Evolutionary conservation across 768 basidiomycete species (phyloP).

Genomic region (Phylloporus sp.): DNA sequence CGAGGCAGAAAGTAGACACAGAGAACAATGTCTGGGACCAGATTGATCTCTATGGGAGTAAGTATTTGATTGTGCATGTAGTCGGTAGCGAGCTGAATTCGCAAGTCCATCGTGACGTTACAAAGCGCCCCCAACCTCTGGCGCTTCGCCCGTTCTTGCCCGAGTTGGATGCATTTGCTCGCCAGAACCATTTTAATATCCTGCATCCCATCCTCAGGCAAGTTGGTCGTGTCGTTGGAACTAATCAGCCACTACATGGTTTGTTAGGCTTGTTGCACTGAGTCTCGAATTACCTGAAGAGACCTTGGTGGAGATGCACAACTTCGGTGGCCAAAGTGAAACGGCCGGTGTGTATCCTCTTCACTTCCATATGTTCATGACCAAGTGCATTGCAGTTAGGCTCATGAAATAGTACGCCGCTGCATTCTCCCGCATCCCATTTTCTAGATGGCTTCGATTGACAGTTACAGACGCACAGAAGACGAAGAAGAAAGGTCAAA

Average conservation of each 20-base stretch:
- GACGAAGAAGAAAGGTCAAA: conserved; percentile 47
- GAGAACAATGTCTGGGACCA: conserved; percentile 52
- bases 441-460: neutral
- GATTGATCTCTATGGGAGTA: conserved; percentile 57
- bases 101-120: conserved; percentile 45
- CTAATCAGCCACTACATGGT: neutral
- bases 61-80: conserved; percentile 19
- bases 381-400: conserved; percentile 35
- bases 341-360: conserved; percentile 31
- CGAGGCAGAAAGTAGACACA: conserved; percentile 47
- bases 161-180: conserved; percentile 46
- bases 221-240: neutral
- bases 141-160: conserved; percentile 44
- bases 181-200: conserved; percentile 47
- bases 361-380: neutral
- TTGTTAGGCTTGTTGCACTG: conserved; percentile 40
- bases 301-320: conserved; percentile 42
- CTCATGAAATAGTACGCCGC: conserved; percentile 58
- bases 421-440: neutral
- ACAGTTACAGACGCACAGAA: conserved; percentile 43
- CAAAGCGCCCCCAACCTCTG: conserved; percentile 42
- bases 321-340: conserved; percentile 35
- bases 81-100: neutral
- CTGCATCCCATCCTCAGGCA: conserved; percentile 45
- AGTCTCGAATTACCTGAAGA: conserved; percentile 52